Conservation (phyloP, 305 asterid genomes). For the Ilex paraguariensis region DNA sequence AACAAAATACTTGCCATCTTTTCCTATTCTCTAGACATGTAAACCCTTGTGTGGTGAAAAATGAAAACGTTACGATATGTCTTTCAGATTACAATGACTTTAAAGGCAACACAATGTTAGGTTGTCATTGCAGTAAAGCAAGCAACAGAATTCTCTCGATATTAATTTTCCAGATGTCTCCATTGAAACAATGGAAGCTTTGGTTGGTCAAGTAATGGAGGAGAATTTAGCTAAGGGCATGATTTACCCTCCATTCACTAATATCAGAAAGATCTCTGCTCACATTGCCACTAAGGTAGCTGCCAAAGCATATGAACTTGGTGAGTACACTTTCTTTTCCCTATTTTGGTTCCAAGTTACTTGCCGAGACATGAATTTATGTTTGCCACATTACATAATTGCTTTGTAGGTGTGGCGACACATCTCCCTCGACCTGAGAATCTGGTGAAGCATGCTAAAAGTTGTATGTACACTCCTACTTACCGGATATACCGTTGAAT, state of each 20-base stretch:
- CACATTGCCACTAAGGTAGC: conserved; percentile 84
- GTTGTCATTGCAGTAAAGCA: too few species aligned
- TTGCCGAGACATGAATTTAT: neutral
- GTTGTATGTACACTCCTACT: conserved; percentile 92
- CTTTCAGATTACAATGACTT: too few species aligned
- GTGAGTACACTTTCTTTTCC: conserved; percentile 28
- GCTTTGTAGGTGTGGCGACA: conserved; percentile 58
- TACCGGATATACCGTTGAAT: conserved; percentile 66
- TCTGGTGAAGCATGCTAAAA: conserved; percentile 79
- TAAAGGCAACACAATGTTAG: too few species aligned
- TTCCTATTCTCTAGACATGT: too few species aligned
- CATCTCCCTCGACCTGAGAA: conserved; percentile 80
- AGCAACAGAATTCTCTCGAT: neutral
- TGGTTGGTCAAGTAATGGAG: conserved; percentile 73
- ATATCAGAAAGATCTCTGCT: conserved; percentile 85
- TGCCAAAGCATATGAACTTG: conserved; percentile 89
- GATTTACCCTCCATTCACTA: conserved; percentile 77
- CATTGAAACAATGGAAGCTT: conserved; percentile 68
- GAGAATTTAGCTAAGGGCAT: conserved; percentile 81
- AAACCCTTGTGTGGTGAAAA: too few species aligned
- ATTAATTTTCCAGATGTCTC: neutral
- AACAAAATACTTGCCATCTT: too few species aligned
- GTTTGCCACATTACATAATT: neutral
- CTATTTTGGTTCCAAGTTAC: neutral
- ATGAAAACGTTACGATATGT: too few species aligned